These are phyloP conservation scores for Phaffia rhodozyma DNA, from an alignment of 1,284 basidiomycete species.

Conservation along the genomic window DNA sequence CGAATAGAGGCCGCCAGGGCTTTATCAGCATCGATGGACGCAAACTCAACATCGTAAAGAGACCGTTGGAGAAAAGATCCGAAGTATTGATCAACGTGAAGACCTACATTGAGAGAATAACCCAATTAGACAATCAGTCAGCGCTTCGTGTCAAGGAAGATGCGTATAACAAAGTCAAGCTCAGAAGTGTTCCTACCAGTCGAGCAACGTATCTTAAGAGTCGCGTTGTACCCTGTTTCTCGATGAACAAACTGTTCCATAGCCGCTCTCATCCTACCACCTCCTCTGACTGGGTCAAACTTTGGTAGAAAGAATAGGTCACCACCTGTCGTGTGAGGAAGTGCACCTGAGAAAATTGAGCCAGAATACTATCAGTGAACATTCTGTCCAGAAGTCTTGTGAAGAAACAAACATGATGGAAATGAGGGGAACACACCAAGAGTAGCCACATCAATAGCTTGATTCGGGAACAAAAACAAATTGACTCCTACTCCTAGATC, in stretches of 20 bases:
- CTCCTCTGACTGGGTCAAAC: conserved; percentile 63
- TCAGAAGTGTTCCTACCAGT: conserved; percentile 44
- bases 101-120: conserved; percentile 39
- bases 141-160: neutral
- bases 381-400: conserved; percentile 2
- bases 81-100: conserved; percentile 57
- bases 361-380: conserved; percentile 18
- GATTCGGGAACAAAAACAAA: conserved; percentile 72
- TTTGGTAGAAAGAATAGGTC: conserved; percentile 87
- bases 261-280: conserved; percentile 55
- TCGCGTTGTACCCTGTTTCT: conserved; percentile 68
- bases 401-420: neutral
- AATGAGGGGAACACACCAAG: conserved; percentile 46
- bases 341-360: conserved; percentile 41
- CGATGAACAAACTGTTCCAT: conserved; percentile 57
- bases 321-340: conserved; percentile 74
- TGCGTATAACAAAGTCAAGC: conserved; percentile 1
- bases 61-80: conserved; percentile 74
- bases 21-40: conserved; percentile 69
- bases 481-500: conserved; percentile 84
- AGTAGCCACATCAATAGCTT: conserved; percentile 77
- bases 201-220: conserved; percentile 73
- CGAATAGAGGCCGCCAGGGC: conserved; percentile 57
- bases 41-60: conserved; percentile 66
- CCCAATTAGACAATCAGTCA: neutral